A percentile compares a stretch with the other conserved stretches of the same genome.
These are phyloP conservation scores for Candida tallmaniae DNA, from an alignment of 805 yeast genomes.

Conservation along the genomic window DNA sequence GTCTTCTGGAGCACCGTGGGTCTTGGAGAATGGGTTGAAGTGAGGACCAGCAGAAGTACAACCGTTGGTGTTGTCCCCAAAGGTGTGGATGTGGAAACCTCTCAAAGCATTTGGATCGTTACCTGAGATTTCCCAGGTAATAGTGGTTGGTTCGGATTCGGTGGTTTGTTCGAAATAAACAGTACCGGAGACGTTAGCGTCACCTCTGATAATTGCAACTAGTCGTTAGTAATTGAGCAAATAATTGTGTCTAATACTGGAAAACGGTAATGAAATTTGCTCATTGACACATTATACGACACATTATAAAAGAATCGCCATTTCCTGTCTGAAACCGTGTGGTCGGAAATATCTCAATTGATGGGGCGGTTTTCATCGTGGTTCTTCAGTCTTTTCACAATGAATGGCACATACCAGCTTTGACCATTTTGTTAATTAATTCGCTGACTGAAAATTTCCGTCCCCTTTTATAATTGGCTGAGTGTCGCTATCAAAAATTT, in stretches of 20 bases:
- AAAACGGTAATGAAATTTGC: background rate
- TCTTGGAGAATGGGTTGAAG: constrained; percentile 83
- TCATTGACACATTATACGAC: too few relatives aligned
- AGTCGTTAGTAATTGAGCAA: constrained; percentile 6
- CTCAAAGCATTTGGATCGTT: constrained; percentile 82
- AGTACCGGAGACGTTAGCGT: constrained; percentile 80
- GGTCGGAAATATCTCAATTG: too few relatives aligned
- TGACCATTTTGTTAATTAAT: constrained; percentile 39
- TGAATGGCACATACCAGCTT: constrained; percentile 62
- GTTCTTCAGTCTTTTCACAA: too few relatives aligned
- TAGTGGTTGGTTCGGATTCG: constrained; percentile 78
- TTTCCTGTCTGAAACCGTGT: too few relatives aligned
- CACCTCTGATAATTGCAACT: constrained; percentile 97
- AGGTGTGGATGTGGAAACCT: constrained; percentile 98
- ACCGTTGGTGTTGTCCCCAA: constrained; percentile 99
- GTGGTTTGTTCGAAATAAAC: constrained; percentile 82
- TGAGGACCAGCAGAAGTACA: constrained; percentile 99
- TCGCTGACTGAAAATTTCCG: background rate
- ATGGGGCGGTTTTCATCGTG: too few relatives aligned
- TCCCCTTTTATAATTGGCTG: constrained; percentile 7
- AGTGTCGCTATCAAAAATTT: too few relatives aligned
- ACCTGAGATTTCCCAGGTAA: constrained; percentile 86
- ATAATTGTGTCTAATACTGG: background rate
- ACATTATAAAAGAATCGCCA: too few relatives aligned
- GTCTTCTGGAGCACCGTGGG: constrained; percentile 90